These are phyloP conservation scores for Trichoderma polysporum DNA, from an alignment of 2,329 filamentous ascomycete species.

Conservation along the genomic window DNA sequence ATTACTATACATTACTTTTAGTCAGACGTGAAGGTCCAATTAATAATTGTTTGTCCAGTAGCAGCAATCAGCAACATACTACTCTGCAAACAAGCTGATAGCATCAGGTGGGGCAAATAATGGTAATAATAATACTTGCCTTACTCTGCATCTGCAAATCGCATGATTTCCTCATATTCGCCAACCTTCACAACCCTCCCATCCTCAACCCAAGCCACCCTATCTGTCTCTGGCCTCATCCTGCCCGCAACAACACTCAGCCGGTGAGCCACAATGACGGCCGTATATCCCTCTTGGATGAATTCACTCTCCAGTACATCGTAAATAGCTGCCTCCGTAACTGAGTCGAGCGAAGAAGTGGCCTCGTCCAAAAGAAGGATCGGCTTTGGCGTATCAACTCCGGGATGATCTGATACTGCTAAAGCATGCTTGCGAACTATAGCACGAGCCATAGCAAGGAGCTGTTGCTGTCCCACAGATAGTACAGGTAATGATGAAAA, in stretches of 20 bases:
- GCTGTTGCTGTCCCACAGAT: conserved; percentile 34
- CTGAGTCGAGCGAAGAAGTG: conserved; percentile 35
- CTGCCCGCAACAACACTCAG: conserved; percentile 28
- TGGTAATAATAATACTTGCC: background rate
- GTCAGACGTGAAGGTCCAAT: background rate
- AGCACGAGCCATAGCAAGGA: conserved; percentile 35
- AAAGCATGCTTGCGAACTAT: conserved; percentile 28
- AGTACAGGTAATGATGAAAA: conserved; percentile 30
- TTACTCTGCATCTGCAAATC: background rate
- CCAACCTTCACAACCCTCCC: conserved; percentile 12
- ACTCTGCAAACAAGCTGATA: background rate
- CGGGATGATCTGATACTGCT: background rate
- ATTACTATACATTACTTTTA: background rate
- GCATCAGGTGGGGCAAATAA: background rate
- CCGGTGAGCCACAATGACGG: conserved; percentile 38
- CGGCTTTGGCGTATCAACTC: conserved; percentile 26
- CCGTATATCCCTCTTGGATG: conserved; percentile 35
- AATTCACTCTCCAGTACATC: conserved; percentile 31
- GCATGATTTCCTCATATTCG: conserved; percentile 3
- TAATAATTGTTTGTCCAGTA: background rate
- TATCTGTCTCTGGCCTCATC: conserved; percentile 21
- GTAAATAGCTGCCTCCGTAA: conserved; percentile 35
- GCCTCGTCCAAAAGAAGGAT: conserved; percentile 36
- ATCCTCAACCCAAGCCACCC: conserved; percentile 9
- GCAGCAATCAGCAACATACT: background rate